phyloP scores from a whole-genome alignment of 495 filamentous ascomycete genomes.

The Tuber aestivum region DNA sequence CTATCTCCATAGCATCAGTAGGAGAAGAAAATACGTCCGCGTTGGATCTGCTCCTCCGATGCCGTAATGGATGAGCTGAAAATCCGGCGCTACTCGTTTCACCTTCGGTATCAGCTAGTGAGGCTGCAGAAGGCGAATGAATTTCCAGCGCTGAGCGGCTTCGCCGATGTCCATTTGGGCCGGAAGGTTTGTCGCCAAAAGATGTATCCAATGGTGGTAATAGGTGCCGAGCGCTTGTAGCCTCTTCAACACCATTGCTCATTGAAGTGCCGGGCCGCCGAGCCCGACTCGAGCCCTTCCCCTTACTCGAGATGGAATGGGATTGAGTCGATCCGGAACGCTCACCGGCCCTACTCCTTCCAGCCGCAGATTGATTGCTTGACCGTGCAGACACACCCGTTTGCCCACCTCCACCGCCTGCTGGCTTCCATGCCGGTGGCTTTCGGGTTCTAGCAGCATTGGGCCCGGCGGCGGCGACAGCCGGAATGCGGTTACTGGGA shows the following conservation, averaged over 20 bases:
- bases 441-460: constrained; percentile 30
- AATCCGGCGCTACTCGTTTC: constrained; percentile 17
- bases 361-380: constrained; percentile 12
- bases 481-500: constrained; percentile 40
- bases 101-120: constrained; percentile 39
- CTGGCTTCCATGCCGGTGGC: constrained; percentile 38
- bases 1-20: constrained; percentile 24
- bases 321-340: constrained; percentile 27
- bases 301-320: background rate
- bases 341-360: constrained; percentile 21
- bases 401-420: constrained; percentile 25
- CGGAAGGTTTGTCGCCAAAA: constrained; percentile 27
- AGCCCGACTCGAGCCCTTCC: background rate
- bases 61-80: constrained; percentile 47
- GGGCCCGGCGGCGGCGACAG: constrained; percentile 28
- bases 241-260: constrained; percentile 13
- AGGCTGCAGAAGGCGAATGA: constrained; percentile 41
- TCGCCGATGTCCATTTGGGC: constrained; percentile 28
- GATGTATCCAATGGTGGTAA: constrained; percentile 39
- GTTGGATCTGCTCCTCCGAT: constrained; percentile 44
- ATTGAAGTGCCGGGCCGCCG: constrained; percentile 18
- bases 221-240: constrained; percentile 15
- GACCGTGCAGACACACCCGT: constrained; percentile 16
- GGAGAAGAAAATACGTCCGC: constrained; percentile 49
- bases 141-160: constrained; percentile 39